These are phyloP conservation scores for Colletotrichum siamense DNA, from an alignment of 2,329 filamentous ascomycete species.

Conservation along the genomic window DNA sequence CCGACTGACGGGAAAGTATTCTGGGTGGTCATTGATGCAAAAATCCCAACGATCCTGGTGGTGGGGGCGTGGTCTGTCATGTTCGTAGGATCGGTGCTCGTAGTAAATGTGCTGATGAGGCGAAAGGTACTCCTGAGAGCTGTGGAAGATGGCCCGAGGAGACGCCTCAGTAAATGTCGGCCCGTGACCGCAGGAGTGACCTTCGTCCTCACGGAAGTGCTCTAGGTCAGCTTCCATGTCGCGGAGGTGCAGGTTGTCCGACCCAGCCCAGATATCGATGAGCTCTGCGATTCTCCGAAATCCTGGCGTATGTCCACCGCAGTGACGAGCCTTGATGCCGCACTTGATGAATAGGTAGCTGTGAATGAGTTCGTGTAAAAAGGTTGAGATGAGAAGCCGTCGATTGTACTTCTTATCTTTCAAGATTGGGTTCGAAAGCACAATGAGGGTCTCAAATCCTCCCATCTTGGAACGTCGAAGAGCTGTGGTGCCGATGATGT, in stretches of 20 bases:
- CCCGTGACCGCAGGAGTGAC: slow-evolving; percentile 21
- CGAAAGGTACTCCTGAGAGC: slow-evolving; percentile 1
- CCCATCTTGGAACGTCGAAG: slow-evolving; percentile 53
- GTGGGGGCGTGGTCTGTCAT: background rate
- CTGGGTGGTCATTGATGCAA: slow-evolving; percentile 19
- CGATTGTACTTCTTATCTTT: slow-evolving; percentile 60
- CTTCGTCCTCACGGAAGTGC: slow-evolving; percentile 47
- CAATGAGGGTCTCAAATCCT: slow-evolving; percentile 68
- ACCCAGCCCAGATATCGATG: slow-evolving; percentile 68
- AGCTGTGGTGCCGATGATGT: slow-evolving; percentile 68
- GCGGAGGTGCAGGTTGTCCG: slow-evolving; percentile 57
- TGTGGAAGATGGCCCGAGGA: slow-evolving; percentile 6
- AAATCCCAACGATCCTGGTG: slow-evolving; percentile 18
- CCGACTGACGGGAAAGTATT: slow-evolving; percentile 6
- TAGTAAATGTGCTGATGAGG: slow-evolving; percentile 9
- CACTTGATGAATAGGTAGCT: slow-evolving; percentile 69
- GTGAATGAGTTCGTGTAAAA: slow-evolving; percentile 71
- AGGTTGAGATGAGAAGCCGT: slow-evolving; percentile 66
- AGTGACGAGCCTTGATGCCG: slow-evolving; percentile 59
- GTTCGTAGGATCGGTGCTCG: background rate
- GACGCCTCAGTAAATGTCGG: background rate
- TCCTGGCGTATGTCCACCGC: slow-evolving; percentile 65
- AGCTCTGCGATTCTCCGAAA: slow-evolving; percentile 63
- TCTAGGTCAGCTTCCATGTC: slow-evolving; percentile 68
- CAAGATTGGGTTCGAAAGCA: slow-evolving; percentile 66